Evolutionary conservation across 2,329 filamentous ascomycete species (phyloP).

Genomic region (Emergomyces orientalis): DNA sequence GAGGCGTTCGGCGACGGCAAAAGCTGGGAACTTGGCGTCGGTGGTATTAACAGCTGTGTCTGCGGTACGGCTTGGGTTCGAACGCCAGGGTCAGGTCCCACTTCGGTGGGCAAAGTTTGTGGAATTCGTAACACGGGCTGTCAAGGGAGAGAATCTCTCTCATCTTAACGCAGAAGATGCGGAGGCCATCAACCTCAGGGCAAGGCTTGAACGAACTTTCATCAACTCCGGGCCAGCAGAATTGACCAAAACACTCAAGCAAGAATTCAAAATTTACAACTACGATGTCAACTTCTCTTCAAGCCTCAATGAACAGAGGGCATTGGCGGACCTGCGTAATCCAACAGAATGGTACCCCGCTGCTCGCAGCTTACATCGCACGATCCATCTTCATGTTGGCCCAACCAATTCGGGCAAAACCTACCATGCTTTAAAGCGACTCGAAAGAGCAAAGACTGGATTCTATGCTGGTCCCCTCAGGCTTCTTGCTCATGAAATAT

Average conservation of each 20-base stretch:
- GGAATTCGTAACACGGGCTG: constrained; percentile 2
- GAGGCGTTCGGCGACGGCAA: neutral
- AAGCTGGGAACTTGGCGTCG: neutral
- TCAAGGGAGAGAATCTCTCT: constrained; percentile 6
- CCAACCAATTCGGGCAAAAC: constrained; percentile 98
- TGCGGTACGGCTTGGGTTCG: neutral
- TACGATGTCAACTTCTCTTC: constrained; percentile 49
- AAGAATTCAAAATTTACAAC: constrained; percentile 59
- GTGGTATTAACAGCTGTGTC: constrained; percentile 3
- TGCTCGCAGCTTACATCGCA: constrained; percentile 69
- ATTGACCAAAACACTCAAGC: constrained; percentile 52
- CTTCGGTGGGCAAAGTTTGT: neutral
- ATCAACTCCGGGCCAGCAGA: constrained; percentile 38
- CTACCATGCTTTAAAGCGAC: constrained; percentile 77
- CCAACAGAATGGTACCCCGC: constrained; percentile 88
- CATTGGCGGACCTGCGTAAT: constrained; percentile 72
- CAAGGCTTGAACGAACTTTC: constrained; percentile 10
- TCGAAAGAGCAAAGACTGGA: constrained; percentile 66
- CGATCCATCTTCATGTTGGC: constrained; percentile 84
- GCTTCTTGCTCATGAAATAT: constrained; percentile 89
- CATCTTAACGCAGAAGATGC: neutral
- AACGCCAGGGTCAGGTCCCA: neutral
- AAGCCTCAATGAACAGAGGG: constrained; percentile 51
- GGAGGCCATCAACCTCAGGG: constrained; percentile 2
- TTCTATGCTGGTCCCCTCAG: constrained; percentile 87